A percentile compares a stretch with the other conserved stretches of the same genome.
Evolutionary conservation across 495 filamentous ascomycete genomes (phyloP).

Genomic region (Ascodesmis nigricans): DNA sequence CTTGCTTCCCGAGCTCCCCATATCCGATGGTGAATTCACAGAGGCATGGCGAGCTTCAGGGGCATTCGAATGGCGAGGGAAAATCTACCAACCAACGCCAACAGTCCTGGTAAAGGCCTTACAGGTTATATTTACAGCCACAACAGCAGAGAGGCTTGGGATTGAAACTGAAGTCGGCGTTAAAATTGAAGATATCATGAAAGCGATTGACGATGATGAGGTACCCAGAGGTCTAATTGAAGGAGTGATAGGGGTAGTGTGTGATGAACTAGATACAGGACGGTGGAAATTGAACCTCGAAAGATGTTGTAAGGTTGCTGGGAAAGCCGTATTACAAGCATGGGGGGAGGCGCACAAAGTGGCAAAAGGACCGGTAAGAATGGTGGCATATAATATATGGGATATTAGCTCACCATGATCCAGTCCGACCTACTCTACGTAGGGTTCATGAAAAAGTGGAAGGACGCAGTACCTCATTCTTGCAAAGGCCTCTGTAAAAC

Average conservation of each 20-base stretch:
- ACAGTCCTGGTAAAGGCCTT: conserved; percentile 26
- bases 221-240: conserved; percentile 11
- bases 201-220: conserved; percentile 9
- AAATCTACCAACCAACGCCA: conserved; percentile 26
- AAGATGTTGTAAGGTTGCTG: conserved; percentile 7
- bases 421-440: conserved; percentile 11
- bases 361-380: neutral
- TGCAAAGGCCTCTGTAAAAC: conserved; percentile 8
- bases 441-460: conserved; percentile 13
- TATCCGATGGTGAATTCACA: conserved; percentile 27
- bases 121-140: conserved; percentile 27
- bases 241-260: conserved; percentile 6
- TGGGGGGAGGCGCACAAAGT: conserved; percentile 1
- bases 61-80: conserved; percentile 24
- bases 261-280: conserved; percentile 2
- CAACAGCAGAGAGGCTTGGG: conserved; percentile 28
- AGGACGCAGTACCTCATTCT: conserved; percentile 10
- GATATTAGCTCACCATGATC: neutral
- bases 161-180: conserved; percentile 15
- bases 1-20: conserved; percentile 27
- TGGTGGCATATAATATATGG: neutral
- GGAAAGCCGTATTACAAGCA: conserved; percentile 8
- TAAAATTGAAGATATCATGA: conserved; percentile 4
- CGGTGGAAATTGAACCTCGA: conserved; percentile 5
- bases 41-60: conserved; percentile 30